These are phyloP conservation scores for Podaxis rugospora DNA, from an alignment of 768 basidiomycete species.

Conservation along the genomic window DNA sequence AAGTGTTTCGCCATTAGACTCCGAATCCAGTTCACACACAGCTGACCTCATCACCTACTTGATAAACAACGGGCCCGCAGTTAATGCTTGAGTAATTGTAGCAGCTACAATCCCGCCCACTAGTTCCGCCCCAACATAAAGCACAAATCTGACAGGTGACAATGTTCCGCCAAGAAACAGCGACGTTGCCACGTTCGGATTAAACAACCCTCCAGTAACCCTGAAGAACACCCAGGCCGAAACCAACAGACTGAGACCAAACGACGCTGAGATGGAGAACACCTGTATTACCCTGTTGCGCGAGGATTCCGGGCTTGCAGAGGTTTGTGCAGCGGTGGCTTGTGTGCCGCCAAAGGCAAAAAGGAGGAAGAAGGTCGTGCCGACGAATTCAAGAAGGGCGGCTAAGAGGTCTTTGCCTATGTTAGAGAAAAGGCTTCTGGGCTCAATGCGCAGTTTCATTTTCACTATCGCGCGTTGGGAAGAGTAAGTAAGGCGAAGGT, in stretches of 20 bases:
- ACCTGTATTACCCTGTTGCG: slow-evolving; percentile 10
- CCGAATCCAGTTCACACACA: too few relatives aligned
- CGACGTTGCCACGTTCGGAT: slow-evolving; percentile 51
- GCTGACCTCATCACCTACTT: too few relatives aligned
- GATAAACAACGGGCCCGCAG: too few relatives aligned
- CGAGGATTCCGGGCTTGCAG: slow-evolving; percentile 14
- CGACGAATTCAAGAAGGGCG: slow-evolving; percentile 53
- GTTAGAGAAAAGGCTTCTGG: slow-evolving; percentile 1
- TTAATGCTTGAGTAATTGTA: too few relatives aligned
- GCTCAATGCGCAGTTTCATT: too few relatives aligned
- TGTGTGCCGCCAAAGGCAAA: slow-evolving; percentile 64
- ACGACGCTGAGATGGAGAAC: slow-evolving; percentile 54
- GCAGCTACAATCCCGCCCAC: too few relatives aligned
- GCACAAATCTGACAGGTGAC: too few relatives aligned
- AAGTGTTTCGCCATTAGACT: too few relatives aligned
- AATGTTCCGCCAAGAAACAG: too few relatives aligned
- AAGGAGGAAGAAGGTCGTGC: slow-evolving; percentile 60
- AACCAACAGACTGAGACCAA: slow-evolving; percentile 59
- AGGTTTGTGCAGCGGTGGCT: slow-evolving; percentile 38
- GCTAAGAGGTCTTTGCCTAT: slow-evolving; percentile 40
- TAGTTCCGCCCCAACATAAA: too few relatives aligned
- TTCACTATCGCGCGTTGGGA: too few relatives aligned
- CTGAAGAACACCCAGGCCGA: slow-evolving; percentile 69
- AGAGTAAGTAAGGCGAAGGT: too few relatives aligned
- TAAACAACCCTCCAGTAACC: slow-evolving; percentile 60